Percentiles rank a stretch among this genome's conserved stretches.
Evolutionary conservation across 2,329 filamentous ascomycete species (phyloP).

Genomic region (Pseudogymnoascus sp.): DNA sequence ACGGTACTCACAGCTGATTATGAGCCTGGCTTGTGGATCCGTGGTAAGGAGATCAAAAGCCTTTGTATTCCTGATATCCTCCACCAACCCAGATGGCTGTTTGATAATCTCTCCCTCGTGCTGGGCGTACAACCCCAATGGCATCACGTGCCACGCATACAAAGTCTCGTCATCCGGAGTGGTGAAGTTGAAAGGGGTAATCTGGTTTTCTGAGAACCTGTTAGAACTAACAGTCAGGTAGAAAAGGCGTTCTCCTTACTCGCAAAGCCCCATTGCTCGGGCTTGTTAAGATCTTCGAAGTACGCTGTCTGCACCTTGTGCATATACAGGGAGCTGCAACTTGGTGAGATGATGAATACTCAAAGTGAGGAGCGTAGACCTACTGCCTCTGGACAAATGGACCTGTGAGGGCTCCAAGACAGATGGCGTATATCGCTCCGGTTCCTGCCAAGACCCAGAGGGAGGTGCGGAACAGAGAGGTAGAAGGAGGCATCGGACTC

Average conservation of each 20-base stretch:
- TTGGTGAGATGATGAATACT: not conserved
- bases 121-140: slow-evolving; percentile 64
- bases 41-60: slow-evolving; percentile 54
- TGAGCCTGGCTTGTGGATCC: slow-evolving; percentile 53
- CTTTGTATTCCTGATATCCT: slow-evolving; percentile 46
- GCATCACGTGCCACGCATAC: slow-evolving; percentile 87
- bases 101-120: slow-evolving; percentile 56
- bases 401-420: slow-evolving; percentile 57
- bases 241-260: slow-evolving; percentile 41
- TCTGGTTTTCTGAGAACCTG: slow-evolving; percentile 60
- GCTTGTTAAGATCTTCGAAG: slow-evolving; percentile 65
- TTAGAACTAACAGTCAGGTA: not conserved
- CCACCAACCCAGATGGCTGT: slow-evolving; percentile 32
- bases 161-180: slow-evolving; percentile 70
- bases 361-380: slow-evolving; percentile 26
- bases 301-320: slow-evolving; percentile 67
- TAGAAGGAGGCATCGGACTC: not conserved
- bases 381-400: slow-evolving; percentile 75
- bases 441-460: slow-evolving; percentile 49
- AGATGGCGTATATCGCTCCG: slow-evolving; percentile 56
- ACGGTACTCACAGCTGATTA: slow-evolving; percentile 50
- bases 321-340: slow-evolving; percentile 61
- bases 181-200: slow-evolving; percentile 71
- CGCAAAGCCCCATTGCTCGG: slow-evolving; percentile 79
- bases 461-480: slow-evolving; percentile 25